Evolutionary conservation across 257 asterid species (phyloP).

Genomic region (Misopates orontium): DNA sequence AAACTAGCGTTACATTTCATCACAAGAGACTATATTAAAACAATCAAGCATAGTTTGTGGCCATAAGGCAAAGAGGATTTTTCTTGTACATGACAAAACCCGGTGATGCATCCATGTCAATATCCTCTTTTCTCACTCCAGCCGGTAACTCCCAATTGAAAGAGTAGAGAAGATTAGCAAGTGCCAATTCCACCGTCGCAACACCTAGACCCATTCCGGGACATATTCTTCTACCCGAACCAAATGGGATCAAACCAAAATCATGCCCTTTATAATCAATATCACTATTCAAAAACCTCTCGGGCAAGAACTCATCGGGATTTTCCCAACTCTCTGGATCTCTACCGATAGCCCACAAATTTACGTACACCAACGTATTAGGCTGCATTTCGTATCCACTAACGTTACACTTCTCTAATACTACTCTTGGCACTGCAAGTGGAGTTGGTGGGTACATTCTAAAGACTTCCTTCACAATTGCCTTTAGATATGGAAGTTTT

Average conservation of each 20-base stretch:
- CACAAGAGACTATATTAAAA: too few species aligned
- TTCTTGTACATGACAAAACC: conserved; percentile 21
- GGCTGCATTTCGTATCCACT: conserved; percentile 23
- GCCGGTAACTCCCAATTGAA: conserved; percentile 25
- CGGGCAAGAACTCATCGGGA: conserved; percentile 20
- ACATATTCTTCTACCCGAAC: conserved; percentile 23
- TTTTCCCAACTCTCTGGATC: conserved; percentile 28
- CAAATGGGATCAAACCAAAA: conserved; percentile 23
- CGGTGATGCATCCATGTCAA: conserved; percentile 15
- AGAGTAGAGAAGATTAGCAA: conserved; percentile 27
- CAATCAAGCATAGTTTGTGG: too few species aligned
- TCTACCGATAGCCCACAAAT: conserved; percentile 19
- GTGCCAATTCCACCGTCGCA: conserved; percentile 16
- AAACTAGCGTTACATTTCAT: too few species aligned
- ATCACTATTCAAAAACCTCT: conserved; percentile 14
- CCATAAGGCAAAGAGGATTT: conserved; percentile 13
- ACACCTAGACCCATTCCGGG: conserved; percentile 16
- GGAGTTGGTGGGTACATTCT: conserved; percentile 25
- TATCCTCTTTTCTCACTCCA: conserved; percentile 21
- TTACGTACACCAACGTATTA: conserved; percentile 17
- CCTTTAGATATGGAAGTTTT: conserved; percentile 21
- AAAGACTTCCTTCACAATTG: conserved; percentile 20
- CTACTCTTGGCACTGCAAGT: conserved; percentile 19
- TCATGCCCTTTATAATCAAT: conserved; percentile 23
- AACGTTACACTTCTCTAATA: conserved; percentile 13